Percentiles rank a stretch among this genome's conserved stretches.
phyloP scores from a whole-genome alignment of 257 asterid genomes.

The Gynochthodes officinalis region DNA sequence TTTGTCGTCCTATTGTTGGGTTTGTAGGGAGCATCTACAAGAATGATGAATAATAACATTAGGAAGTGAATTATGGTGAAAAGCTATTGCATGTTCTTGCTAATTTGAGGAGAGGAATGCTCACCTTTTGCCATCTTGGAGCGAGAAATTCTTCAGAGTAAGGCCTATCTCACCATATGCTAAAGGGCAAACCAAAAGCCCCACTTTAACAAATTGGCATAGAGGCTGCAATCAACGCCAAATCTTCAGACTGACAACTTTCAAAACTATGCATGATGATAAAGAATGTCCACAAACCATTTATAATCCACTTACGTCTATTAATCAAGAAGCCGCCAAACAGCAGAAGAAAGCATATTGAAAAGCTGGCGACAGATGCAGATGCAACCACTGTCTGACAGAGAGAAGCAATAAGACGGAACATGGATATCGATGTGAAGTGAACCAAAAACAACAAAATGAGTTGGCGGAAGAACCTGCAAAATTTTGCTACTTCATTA shows the following conservation, averaged over 20 bases:
- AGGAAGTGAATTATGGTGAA: background rate
- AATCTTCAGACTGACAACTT: background rate
- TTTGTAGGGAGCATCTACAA: slow-evolving; percentile 30
- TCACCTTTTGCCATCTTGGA: slow-evolving; percentile 63
- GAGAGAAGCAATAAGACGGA: slow-evolving; percentile 54
- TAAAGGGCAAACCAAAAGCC: slow-evolving; percentile 65
- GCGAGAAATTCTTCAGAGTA: slow-evolving; percentile 59
- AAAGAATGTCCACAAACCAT: background rate
- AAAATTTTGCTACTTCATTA: background rate
- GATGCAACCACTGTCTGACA: slow-evolving; percentile 38
- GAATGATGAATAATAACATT: background rate
- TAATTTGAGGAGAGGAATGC: background rate
- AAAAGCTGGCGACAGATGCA: slow-evolving; percentile 38
- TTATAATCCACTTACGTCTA: background rate
- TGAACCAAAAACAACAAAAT: slow-evolving; percentile 39
- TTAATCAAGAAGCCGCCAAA: slow-evolving; percentile 59
- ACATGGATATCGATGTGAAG: slow-evolving; percentile 47
- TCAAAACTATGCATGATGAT: background rate
- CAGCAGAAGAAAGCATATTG: slow-evolving; percentile 28
- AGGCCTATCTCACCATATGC: slow-evolving; percentile 69
- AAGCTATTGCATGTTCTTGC: too few species aligned
- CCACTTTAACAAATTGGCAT: slow-evolving; percentile 65
- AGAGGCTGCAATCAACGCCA: slow-evolving; percentile 45
- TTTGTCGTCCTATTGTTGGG: slow-evolving; percentile 43
- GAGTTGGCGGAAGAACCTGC: slow-evolving; percentile 56